Evolutionary conservation across 140 eudicot genomes (phyloP).

Genomic region (Erigeron philadelphicus): DNA sequence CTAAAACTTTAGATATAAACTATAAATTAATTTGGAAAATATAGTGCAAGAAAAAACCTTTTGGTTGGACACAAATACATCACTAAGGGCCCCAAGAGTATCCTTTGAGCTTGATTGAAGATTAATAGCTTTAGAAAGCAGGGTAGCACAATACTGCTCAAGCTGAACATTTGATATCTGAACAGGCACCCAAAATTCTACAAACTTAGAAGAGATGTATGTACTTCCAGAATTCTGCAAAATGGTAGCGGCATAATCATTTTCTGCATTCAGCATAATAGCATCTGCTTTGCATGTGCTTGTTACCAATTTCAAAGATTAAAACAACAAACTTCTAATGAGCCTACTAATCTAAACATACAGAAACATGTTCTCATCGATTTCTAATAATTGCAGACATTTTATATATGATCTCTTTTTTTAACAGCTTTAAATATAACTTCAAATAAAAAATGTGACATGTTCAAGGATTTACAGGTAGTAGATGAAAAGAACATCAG

Average conservation of each 20-base stretch:
- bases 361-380: background rate
- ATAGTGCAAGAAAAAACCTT: conserved; percentile 53
- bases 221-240: conserved; percentile 1
- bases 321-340: background rate
- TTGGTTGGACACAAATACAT: conserved; percentile 37
- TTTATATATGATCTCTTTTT: no score
- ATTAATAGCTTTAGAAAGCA: conserved; percentile 42
- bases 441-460: background rate
- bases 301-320: conserved; percentile 40
- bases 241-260: background rate
- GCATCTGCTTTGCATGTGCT: conserved; percentile 31
- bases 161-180: conserved; percentile 67
- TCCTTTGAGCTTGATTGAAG: conserved; percentile 51
- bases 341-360: conserved; percentile 4
- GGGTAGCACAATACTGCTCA: conserved; percentile 67
- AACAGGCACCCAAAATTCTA: conserved; percentile 77
- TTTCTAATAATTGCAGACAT: background rate
- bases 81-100: conserved; percentile 50
- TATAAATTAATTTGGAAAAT: conserved; percentile 7
- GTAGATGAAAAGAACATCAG: conserved; percentile 14
- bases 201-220: conserved; percentile 33
- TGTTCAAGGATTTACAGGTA: background rate
- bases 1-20: conserved; percentile 9
- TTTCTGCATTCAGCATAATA: conserved; percentile 28
- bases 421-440: no score